phyloP scores from a whole-genome alignment of 495 filamentous ascomycete species.

The Penicillium daleae region DNA sequence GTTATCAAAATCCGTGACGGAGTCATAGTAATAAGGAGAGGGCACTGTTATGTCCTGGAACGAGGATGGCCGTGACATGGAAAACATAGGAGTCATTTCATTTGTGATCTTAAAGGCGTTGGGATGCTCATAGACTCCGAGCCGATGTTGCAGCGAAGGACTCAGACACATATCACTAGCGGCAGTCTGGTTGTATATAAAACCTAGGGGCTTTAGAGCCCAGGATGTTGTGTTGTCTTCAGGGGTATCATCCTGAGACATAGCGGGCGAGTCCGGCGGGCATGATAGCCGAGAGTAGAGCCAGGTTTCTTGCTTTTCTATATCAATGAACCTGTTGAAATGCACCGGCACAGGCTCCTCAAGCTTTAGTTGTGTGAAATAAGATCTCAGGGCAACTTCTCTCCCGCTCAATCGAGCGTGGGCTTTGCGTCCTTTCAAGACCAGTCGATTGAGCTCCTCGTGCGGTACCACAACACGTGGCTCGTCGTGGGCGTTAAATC shows the following conservation, averaged over 20 bases:
- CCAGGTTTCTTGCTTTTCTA: conserved; percentile 27
- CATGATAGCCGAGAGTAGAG: conserved; percentile 20
- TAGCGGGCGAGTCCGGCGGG: conserved; percentile 17
- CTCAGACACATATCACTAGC: conserved; percentile 21
- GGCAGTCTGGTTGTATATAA: conserved; percentile 22
- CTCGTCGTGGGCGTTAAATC: conserved; percentile 76
- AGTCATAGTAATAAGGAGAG: conserved; percentile 18
- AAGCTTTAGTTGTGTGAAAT: no score
- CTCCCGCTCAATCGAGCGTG: conserved; percentile 13
- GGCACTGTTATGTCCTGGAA: conserved; percentile 25
- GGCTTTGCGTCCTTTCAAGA: conserved; percentile 1
- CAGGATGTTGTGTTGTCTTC: conserved; percentile 15
- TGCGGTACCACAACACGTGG: conserved; percentile 67
- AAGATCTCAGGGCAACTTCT: no score
- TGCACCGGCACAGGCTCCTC: no score
- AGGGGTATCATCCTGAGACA: conserved; percentile 13
- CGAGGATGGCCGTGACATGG: conserved; percentile 20
- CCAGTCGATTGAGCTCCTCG: conserved; percentile 35
- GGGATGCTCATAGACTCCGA: conserved; percentile 20
- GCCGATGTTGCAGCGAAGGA: conserved; percentile 21
- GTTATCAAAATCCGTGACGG: conserved; percentile 1
- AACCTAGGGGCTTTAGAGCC: conserved; percentile 17
- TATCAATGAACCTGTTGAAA: conserved; percentile 16
- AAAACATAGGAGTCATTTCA: conserved; percentile 23
- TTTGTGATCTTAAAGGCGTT: conserved; percentile 21